Evolutionary conservation across 75 land plant species (phyloP), one percentile per base, ranked within the genome.

Genomic region (Azolla pinnata): DNA sequence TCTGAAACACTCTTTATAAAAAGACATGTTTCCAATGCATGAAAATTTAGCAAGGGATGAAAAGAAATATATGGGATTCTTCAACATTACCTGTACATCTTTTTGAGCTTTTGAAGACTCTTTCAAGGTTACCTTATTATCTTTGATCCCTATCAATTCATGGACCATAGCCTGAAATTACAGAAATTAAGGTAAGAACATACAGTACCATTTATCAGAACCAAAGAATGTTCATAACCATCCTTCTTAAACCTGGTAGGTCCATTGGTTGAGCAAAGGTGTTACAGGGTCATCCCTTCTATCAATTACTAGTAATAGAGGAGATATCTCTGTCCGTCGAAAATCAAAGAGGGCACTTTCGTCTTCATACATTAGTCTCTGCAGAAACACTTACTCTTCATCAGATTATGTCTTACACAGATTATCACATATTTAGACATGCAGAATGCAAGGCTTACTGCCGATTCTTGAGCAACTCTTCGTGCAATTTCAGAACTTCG

Each of bases 271-370:
- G 18, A 95, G 74, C 47, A 95, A 67, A 7, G 99, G 97, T 7
- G 97, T 95, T 34, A 95, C 97, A 59, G 99, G 99, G 53, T 95
- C 99, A 74, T 95, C 99, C 45, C 97, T 75, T 54, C 99, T 81
- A 64, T 95, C 99, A 67, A 95, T 19, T 54, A 95, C 64, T 32
- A 95, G 71, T 27, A 95, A 61, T 58, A 95, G 63, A 12, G 99
- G 97, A 29, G 96, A 79, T 24, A 80, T 62, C 67, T 95, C 99
- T 38, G 79, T 79, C 26, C 97, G 71, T 40, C 99, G 78, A 59
- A 95, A 95, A 74, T 95, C 99, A 77, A 95, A 95, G 30, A 95
- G 81, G 16, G 82, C 97, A 65, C 85, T 81, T 67, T 95, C 97
- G 31, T 95, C 85, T 68, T 95, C 90, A 69, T 95, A 95, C 96